A percentile compares a stretch with the other conserved stretches of the same genome.
Conservation (phyloP, 192 early-diverging fungal genomes). For the Backusella morwellensis region DNA sequence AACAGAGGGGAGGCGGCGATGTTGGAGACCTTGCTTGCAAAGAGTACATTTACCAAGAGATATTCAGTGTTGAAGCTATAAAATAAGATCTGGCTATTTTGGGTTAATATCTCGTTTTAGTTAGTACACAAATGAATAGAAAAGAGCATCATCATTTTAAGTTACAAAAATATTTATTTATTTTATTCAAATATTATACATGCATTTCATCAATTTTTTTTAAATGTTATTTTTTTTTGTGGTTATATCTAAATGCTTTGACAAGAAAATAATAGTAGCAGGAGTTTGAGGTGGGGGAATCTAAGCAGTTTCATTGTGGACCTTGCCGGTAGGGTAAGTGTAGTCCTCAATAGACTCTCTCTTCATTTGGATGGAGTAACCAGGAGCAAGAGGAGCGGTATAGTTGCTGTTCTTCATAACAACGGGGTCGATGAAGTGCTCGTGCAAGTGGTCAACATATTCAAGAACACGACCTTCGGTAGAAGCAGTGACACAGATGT, state of each 20-base stretch:
- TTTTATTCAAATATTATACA: background rate
- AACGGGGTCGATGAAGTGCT: conserved; percentile 36
- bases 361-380: conserved; percentile 39
- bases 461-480: conserved; percentile 34
- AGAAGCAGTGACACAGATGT: conserved; percentile 36
- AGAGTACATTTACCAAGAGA: background rate
- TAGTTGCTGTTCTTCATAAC: conserved; percentile 33
- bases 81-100: background rate
- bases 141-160: background rate
- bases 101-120: background rate
- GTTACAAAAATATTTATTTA: conserved; percentile 1
- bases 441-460: conserved; percentile 41
- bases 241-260: background rate
- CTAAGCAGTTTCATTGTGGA: background rate
- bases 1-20: background rate
- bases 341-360: conserved; percentile 32
- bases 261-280: background rate
- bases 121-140: background rate
- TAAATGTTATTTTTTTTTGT: background rate
- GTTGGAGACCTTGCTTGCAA: background rate
- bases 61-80: background rate
- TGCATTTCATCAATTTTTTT: background rate
- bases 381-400: conserved; percentile 27
- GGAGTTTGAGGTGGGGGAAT: background rate
- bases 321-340: conserved; percentile 31